These are phyloP conservation scores for Toxicodendron radicans DNA, from an alignment of 345 rosid species.

Conservation along the genomic window DNA sequence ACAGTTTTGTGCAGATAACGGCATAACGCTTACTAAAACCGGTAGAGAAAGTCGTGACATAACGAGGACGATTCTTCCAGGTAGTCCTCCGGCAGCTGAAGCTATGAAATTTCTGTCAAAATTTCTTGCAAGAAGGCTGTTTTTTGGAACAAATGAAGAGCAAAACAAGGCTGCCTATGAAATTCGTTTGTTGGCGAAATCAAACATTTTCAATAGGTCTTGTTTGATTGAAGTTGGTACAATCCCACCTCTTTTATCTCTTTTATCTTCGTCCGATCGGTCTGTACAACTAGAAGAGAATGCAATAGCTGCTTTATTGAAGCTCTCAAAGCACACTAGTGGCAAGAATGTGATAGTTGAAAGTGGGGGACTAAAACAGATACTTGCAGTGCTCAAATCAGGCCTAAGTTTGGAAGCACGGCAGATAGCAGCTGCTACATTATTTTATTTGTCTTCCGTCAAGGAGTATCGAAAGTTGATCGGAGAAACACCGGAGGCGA, in stretches of 20 bases:
- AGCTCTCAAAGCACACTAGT: slow-evolving; percentile 57
- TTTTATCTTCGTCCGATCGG: slow-evolving; percentile 33
- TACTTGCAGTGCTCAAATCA: slow-evolving; percentile 50
- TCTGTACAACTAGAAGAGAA: slow-evolving; percentile 44
- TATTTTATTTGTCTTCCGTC: slow-evolving; percentile 68
- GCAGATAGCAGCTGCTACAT: slow-evolving; percentile 64
- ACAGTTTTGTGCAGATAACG: slow-evolving; percentile 50
- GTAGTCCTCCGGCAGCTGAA: slow-evolving; percentile 53
- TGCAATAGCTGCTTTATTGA: slow-evolving; percentile 61
- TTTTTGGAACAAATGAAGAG: slow-evolving; percentile 52
- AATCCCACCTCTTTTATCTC: slow-evolving; percentile 50
- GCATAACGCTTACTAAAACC: slow-evolving; percentile 39
- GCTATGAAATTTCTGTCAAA: slow-evolving; percentile 47
- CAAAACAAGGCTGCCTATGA: slow-evolving; percentile 64
- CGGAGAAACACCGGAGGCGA: slow-evolving; percentile 55
- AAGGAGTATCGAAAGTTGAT: slow-evolving; percentile 52
- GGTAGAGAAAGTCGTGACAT: slow-evolving; percentile 38
- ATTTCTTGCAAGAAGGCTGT: slow-evolving; percentile 52
- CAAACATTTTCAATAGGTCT: slow-evolving; percentile 55
- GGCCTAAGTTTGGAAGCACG: slow-evolving; percentile 61
- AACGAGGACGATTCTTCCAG: slow-evolving; percentile 45
- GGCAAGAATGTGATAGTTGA: slow-evolving; percentile 59
- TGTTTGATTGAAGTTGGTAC: slow-evolving; percentile 67
- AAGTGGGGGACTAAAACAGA: slow-evolving; percentile 49
- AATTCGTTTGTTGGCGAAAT: slow-evolving; percentile 62